Evolutionary conservation across 23 red algal genomes (phyloP), one percentile per base, ranked within the genome.

Genomic region (Gracilaria gracilis): DNA sequence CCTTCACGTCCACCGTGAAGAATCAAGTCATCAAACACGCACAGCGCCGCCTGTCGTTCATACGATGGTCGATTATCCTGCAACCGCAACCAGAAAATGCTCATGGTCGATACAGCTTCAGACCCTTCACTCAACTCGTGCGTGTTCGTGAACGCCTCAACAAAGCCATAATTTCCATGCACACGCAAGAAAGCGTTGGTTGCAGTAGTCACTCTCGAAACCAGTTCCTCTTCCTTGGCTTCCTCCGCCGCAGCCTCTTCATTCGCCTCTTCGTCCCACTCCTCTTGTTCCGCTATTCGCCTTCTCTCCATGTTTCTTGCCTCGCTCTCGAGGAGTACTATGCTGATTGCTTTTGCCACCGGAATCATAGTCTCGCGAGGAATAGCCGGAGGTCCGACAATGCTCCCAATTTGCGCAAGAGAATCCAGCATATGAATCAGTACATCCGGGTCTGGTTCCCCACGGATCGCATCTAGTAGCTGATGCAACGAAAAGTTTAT

Each of bases 391-490:
- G 82, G 50, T 1, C 72, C 82, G n/a, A 85, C 93, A 17, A 83
- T 54, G 25, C 89, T 47, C 17, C 81, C 79, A 42, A 93, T 83
- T 72, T 91, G 84, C 7, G 50, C 82, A 46, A 99, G 58, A 6
- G 94, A 87, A 54, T 99, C 93, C 17, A 99, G 54, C 94, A 96
- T 96, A 31, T 66, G 51, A 17, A 87, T 67, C 28, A 95, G 81
- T 5, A 99, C 93, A 37, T 99, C 97, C 34, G 91, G 73, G 46
- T 99, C 97, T 29, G 97, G 94, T 82, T 99, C 97, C 47, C 72
- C 48, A 57, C 70, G 58, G 71, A 88, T 93, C 40, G 94, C 93
- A 29, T 96, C 91, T 12, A 95, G 62, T 40, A 99, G 85, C 19
- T 82, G 80, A 38, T 91, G 91, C 67, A 96, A 31, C 53, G 95